Conservation (phyloP, 2,329 filamentous ascomycete genomes). For the Fusarium transvaalense region DNA sequence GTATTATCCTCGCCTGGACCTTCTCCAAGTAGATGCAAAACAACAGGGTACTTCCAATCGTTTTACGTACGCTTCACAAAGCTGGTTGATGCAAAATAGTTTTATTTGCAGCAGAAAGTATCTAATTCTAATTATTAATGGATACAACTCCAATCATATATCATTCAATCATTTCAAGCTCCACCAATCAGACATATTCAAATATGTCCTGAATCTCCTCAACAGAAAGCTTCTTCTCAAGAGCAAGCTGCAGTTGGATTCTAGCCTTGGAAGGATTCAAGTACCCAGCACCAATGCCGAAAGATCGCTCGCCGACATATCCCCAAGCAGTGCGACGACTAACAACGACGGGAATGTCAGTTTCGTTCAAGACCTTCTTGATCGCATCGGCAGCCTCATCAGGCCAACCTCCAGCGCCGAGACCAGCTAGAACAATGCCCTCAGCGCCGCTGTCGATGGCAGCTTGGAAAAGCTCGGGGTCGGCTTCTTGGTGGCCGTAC, state of each 20-base stretch:
- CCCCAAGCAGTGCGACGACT: conserved; percentile 64
- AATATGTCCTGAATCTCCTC: conserved; percentile 38
- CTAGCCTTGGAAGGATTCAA: conserved; percentile 67
- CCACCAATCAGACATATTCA: conserved; percentile 1
- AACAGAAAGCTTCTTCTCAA: conserved; percentile 33
- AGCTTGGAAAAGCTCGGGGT: conserved; percentile 59
- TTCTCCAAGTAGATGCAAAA: not conserved
- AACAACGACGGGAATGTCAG: conserved; percentile 60
- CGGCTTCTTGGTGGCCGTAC: conserved; percentile 65
- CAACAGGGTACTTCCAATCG: no score
- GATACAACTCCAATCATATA: not conserved
- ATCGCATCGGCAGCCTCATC: conserved; percentile 54
- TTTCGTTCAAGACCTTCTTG: conserved; percentile 58
- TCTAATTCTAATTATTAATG: fast-evolving
- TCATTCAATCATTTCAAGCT: not conserved
- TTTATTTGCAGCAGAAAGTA: fast-evolving
- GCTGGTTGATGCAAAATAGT: no score
- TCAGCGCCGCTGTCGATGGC: conserved; percentile 62
- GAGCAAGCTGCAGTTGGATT: conserved; percentile 61
- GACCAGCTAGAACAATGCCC: conserved; percentile 67
- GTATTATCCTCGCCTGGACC: not conserved
- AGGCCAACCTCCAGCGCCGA: conserved; percentile 65
- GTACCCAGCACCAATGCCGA: conserved; percentile 60
- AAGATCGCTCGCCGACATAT: conserved; percentile 57
- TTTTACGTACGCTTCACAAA: not conserved